phyloP scores from a whole-genome alignment of 345 rosid genomes.

The Moricandia moricandioides region DNA sequence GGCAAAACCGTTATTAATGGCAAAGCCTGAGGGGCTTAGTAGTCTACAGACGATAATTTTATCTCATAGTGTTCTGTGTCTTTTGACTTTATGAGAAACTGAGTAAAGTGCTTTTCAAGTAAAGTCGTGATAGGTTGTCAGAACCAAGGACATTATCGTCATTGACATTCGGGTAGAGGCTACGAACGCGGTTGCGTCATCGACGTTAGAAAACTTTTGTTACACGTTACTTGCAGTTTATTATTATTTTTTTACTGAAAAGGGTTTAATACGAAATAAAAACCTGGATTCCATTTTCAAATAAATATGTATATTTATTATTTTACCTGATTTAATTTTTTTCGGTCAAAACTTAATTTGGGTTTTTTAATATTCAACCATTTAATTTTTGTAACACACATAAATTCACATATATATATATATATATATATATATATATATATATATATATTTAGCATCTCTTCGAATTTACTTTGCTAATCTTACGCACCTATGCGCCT shows the following conservation, averaged over 20 bases:
- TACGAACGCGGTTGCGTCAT: conserved; percentile 31
- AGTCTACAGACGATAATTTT: not conserved
- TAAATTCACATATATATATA: no score
- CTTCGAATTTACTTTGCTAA: not conserved
- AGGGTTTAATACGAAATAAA: conserved; percentile 6
- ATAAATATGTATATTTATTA: not conserved
- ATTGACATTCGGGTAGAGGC: not conserved
- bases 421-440: no score
- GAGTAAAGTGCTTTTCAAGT: not conserved
- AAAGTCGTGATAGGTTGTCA: not conserved
- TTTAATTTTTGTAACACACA: not conserved
- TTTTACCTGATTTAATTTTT: no score
- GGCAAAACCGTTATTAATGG: not conserved
- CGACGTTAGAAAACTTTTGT: conserved; percentile 28
- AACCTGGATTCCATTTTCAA: not conserved
- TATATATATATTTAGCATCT: not conserved
- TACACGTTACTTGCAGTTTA: conserved; percentile 18
- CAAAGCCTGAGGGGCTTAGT: not conserved
- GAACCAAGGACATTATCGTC: conserved; percentile 17
- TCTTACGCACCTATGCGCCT: not conserved
- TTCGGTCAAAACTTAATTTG: not conserved
- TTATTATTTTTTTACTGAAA: not conserved
- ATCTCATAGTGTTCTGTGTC: not conserved
- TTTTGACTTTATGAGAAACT: not conserved
- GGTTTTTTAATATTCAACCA: not conserved